These are phyloP conservation scores for Aegilops tauschii DNA, from an alignment of 176 grass and related monocot genomes.

Conservation along the genomic window DNA sequence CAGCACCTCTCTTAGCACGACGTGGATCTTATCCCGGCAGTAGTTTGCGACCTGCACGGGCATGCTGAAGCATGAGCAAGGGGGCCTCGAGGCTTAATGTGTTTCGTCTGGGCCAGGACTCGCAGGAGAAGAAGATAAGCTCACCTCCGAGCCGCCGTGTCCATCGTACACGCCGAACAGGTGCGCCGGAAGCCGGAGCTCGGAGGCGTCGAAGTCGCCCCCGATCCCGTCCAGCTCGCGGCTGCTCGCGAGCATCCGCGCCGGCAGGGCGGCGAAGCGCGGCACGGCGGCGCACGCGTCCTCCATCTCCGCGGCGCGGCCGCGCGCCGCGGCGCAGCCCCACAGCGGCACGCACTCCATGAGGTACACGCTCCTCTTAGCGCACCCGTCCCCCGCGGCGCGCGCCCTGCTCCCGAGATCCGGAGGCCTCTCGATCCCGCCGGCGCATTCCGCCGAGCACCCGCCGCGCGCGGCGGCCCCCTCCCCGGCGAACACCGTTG, in stretches of 20 bases:
- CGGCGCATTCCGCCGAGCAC: constrained; percentile 27
- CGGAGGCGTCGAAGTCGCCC: constrained; percentile 9
- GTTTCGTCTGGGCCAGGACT: neutral
- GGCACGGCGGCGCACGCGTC: constrained; percentile 48
- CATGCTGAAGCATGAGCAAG: neutral
- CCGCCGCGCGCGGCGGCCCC: neutral
- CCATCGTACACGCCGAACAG: constrained; percentile 81
- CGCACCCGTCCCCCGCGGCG: neutral
- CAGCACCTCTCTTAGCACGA: constrained; percentile 40
- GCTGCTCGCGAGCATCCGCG: constrained; percentile 49
- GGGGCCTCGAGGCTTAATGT: neutral
- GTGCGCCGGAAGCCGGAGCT: constrained; percentile 41
- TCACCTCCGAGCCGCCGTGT: constrained; percentile 59
- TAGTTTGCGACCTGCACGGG: constrained; percentile 57
- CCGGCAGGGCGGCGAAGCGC: constrained; percentile 51
- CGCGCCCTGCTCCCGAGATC: neutral
- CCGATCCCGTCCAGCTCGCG: constrained; percentile 35
- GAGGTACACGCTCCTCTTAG: constrained; percentile 48
- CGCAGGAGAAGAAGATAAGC: neutral
- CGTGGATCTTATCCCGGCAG: constrained; percentile 64
- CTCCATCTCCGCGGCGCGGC: constrained; percentile 51
- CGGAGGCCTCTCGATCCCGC: neutral
- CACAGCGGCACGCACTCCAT: constrained; percentile 48
- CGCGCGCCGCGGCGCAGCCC: constrained; percentile 47
- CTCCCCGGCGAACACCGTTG: neutral